Percentiles rank a stretch among this genome's conserved stretches.
Evolutionary conservation across 768 basidiomycete genomes (phyloP).

Genomic region (Fomitopsis serialis): DNA sequence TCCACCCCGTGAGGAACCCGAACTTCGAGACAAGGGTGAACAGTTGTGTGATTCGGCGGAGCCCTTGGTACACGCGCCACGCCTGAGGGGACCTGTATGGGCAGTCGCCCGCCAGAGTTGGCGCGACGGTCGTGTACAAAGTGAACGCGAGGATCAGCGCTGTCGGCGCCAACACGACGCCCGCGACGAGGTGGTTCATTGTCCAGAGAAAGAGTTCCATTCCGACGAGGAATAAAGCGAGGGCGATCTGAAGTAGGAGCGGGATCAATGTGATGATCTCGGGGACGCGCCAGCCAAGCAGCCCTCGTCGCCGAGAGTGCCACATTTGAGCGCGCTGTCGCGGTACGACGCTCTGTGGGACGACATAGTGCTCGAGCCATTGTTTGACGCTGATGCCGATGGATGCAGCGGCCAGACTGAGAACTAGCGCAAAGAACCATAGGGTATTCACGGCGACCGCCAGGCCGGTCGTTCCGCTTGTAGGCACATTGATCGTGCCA

Average conservation of each 20-base stretch:
- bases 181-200: conserved; percentile 11
- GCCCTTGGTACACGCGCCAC: background rate
- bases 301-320: conserved; percentile 19
- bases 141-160: conserved; percentile 2
- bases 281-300: conserved; percentile 15
- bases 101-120: conserved; percentile 5
- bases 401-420: conserved; percentile 20
- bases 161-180: conserved; percentile 4
- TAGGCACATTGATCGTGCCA: background rate
- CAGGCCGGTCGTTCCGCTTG: background rate
- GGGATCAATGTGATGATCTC: conserved; percentile 13
- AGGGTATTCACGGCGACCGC: conserved; percentile 14
- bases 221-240: conserved; percentile 18
- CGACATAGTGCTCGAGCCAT: conserved; percentile 20
- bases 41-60: background rate
- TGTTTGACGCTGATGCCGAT: conserved; percentile 23
- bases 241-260: conserved; percentile 12
- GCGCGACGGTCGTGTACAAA: conserved; percentile 6
- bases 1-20: background rate
- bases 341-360: conserved; percentile 14
- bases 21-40: background rate
- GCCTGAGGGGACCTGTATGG: conserved; percentile 13
- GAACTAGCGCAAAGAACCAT: conserved; percentile 20
- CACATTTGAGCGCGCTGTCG: conserved; percentile 17
- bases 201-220: conserved; percentile 18